Evolutionary conservation across 176 grass and related monocot genomes (phyloP), one percentile per base, ranked within the genome.

Genomic region (Phoenix dactylifera): DNA sequence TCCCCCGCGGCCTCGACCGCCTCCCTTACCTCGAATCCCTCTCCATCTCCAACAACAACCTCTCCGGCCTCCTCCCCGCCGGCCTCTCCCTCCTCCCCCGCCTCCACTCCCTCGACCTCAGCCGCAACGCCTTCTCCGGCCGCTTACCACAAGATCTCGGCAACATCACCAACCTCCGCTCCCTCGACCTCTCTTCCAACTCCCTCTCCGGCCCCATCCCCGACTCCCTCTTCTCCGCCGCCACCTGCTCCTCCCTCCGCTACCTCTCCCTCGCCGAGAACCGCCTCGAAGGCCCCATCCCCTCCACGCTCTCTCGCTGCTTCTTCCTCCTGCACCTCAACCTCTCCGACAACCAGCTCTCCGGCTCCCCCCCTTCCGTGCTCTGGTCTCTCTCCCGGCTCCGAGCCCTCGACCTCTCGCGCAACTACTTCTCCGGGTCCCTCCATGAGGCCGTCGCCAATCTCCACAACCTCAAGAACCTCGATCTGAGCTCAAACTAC

Each of bases 1-100:
- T 98, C 16, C 87, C 84, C 1, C 87, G 79, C 6, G 93, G 84
- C 16, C 93, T 92, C 19, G 93, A 98, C 78, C 76, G 93, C 16
- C 84, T 98, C 9, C 29, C 78, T 10, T 62, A 66, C 12, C 87
- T 98, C 32, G 75, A 77, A 71, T 82, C 82, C 1, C 76, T 98
- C 63, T 78, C 76, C 65, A 55, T 92, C 50, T 72, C 84, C 15
- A 18, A 71, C 67, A 98, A 98, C 84, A 92, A 98, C 58, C 50
- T 98, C 57, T 98, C 87, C 66, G 87, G 87, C 54, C 14, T 57
- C 2, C 59, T 98, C 48, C 81, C 81, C 16, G 56, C 60, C 6
- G 93, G 84, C 15, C 67, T 98, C 25, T 88, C 87, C 65, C 84
- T 98, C 1, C 84, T 88, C 9, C 50, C 15, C 0, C 79, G 83